Conservation (phyloP, 192 early-diverging fungal species). For the Piromyces sp. region DNA sequence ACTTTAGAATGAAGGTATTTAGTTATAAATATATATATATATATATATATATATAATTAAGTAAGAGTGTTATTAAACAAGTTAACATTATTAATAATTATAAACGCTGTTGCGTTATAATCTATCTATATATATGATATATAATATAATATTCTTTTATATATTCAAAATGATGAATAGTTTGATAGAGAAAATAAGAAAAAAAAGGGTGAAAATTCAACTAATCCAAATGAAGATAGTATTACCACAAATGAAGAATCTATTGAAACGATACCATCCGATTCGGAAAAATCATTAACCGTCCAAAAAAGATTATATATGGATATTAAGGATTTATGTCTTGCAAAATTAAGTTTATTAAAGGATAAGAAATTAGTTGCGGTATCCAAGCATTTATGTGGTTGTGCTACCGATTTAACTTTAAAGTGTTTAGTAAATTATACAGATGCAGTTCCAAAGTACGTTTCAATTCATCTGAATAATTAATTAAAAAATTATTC, state of each 20-base stretch:
- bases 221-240: background rate
- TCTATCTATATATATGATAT: too few relatives aligned
- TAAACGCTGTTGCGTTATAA: too few relatives aligned
- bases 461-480: too few relatives aligned
- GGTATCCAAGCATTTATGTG: slow-evolving; percentile 81
- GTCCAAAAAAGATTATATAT: slow-evolving; percentile 11
- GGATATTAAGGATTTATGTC: slow-evolving; percentile 73
- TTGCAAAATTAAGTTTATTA: slow-evolving; percentile 24
- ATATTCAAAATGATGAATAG: too few relatives aligned
- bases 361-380: slow-evolving; percentile 40
- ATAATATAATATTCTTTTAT: too few relatives aligned
- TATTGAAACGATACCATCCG: background rate
- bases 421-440: slow-evolving; percentile 50
- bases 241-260: background rate
- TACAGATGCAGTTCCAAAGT: background rate
- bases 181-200: background rate
- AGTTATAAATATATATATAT: too few relatives aligned
- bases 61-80: too few relatives aligned
- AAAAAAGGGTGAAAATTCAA: background rate
- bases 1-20: slow-evolving; percentile 53
- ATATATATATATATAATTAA: too few relatives aligned
- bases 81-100: too few relatives aligned
- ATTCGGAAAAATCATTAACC: background rate
- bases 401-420: slow-evolving; percentile 72
- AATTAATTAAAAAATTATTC: too few relatives aligned